These are phyloP conservation scores for Fusarium transvaalense DNA, from an alignment of 2,329 filamentous ascomycete genomes.

Conservation along the genomic window DNA sequence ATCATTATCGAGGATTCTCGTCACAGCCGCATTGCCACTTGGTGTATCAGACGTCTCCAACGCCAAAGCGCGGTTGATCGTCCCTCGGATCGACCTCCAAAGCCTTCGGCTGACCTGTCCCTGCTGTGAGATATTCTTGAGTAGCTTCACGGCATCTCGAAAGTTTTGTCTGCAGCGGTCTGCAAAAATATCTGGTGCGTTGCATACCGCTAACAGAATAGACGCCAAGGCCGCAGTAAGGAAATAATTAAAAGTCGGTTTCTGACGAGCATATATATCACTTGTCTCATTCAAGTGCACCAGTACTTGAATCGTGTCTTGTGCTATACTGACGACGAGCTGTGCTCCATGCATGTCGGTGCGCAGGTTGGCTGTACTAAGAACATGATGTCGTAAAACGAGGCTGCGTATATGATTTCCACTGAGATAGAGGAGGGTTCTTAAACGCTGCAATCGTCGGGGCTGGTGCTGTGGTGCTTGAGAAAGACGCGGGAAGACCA, in stretches of 20 bases:
- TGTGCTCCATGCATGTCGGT: constrained; percentile 6
- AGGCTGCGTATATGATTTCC: constrained; percentile 10
- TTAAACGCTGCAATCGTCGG: constrained; percentile 2
- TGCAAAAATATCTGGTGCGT: constrained; percentile 12
- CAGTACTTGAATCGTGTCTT: constrained; percentile 13
- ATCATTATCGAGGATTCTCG: background rate
- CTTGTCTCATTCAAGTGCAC: constrained; percentile 21
- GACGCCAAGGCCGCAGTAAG: constrained; percentile 1
- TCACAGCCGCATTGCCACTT: fast-evolving
- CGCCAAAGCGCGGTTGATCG: constrained; percentile 6
- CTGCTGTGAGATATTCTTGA: constrained; percentile 6
- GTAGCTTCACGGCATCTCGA: background rate
- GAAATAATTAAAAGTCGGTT: constrained; percentile 13
- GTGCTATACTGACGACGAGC: constrained; percentile 6
- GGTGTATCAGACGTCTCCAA: background rate
- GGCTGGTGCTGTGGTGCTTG: constrained; percentile 13
- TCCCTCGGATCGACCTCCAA: constrained; percentile 13
- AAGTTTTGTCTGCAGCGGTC: constrained; percentile 11
- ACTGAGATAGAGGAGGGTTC: constrained; percentile 8
- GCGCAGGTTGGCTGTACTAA: constrained; percentile 1
- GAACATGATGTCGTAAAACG: constrained; percentile 1
- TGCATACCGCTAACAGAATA: constrained; percentile 9
- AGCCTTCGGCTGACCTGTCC: constrained; percentile 6
- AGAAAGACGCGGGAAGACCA: constrained; percentile 15
- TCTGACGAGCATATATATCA: constrained; percentile 14